phyloP scores from a whole-genome alignment of 169 alveolate species.

The Eimeria falciformis region DNA sequence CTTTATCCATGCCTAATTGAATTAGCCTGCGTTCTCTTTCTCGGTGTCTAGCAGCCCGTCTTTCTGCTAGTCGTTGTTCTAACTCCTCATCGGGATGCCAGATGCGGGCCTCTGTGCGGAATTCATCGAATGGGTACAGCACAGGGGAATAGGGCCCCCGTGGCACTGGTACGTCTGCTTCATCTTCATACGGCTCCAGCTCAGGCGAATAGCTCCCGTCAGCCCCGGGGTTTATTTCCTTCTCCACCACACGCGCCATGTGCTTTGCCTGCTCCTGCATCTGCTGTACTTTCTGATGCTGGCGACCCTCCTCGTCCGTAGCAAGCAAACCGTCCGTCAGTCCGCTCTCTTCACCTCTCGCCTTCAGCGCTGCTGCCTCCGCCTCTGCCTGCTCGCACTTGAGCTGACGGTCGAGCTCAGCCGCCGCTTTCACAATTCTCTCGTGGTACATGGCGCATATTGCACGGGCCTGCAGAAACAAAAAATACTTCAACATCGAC shows the following conservation, averaged over 20 bases:
- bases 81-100: conserved; percentile 66
- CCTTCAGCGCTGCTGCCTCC: conserved; percentile 48
- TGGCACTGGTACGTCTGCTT: conserved; percentile 56
- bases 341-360: conserved; percentile 44
- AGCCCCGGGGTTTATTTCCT: conserved; percentile 65
- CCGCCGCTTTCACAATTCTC: conserved; percentile 43
- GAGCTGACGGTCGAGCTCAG: conserved; percentile 47
- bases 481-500: not conserved
- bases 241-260: conserved; percentile 67
- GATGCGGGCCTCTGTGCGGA: conserved; percentile 46
- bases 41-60: conserved; percentile 26
- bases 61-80: conserved; percentile 38
- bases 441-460: conserved; percentile 51
- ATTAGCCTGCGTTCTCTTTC: conserved; percentile 58
- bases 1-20: conserved; percentile 33
- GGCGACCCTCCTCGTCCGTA: not conserved
- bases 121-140: conserved; percentile 70
- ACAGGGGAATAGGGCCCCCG: conserved; percentile 73
- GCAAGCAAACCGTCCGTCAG: conserved; percentile 30
- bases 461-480: conserved; percentile 67
- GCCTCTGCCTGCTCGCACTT: conserved; percentile 58
- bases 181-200: conserved; percentile 77
- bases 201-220: conserved; percentile 77
- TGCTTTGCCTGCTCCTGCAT: conserved; percentile 36
- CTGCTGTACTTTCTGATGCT: conserved; percentile 41